Conservation (phyloP, 2,329 filamentous ascomycete species). For the Didymella arachidicola region DNA sequence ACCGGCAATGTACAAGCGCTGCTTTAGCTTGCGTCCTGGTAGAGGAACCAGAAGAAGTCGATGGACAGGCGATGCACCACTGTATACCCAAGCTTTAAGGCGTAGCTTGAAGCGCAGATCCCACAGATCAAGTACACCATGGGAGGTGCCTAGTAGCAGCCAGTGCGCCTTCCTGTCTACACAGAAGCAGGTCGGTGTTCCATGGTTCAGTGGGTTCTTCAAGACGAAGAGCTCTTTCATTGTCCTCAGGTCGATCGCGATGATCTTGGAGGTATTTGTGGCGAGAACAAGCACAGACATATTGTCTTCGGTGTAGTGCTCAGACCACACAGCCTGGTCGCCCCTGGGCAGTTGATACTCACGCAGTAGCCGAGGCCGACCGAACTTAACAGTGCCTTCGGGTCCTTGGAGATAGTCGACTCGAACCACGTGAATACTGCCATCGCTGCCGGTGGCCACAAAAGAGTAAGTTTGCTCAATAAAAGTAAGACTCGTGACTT, state of each 20-base stretch:
- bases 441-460: slow-evolving; percentile 87
- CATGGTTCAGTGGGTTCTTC: slow-evolving; percentile 89
- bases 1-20: slow-evolving; percentile 85
- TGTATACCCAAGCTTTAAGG: slow-evolving; percentile 86
- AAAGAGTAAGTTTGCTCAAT: slow-evolving; percentile 95
- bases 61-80: slow-evolving; percentile 80
- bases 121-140: slow-evolving; percentile 93
- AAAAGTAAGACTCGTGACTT: slow-evolving; percentile 84
- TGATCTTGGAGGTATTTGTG: slow-evolving; percentile 82
- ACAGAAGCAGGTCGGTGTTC: slow-evolving; percentile 89
- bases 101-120: slow-evolving; percentile 93
- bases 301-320: slow-evolving; percentile 85
- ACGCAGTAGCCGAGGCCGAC: slow-evolving; percentile 76
- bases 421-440: slow-evolving; percentile 81
- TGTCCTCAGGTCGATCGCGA: slow-evolving; percentile 84
- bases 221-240: slow-evolving; percentile 84
- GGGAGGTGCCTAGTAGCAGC: slow-evolving; percentile 89
- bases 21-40: slow-evolving; percentile 71
- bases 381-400: slow-evolving; percentile 70
- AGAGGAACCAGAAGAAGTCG: slow-evolving; percentile 67
- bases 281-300: slow-evolving; percentile 85
- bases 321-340: slow-evolving; percentile 87
- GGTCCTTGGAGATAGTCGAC: slow-evolving; percentile 70
- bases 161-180: slow-evolving; percentile 86
- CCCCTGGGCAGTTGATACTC: slow-evolving; percentile 73